These are phyloP conservation scores for Calonectria pteridis DNA, from an alignment of 2,329 filamentous ascomycete genomes.

Conservation along the genomic window DNA sequence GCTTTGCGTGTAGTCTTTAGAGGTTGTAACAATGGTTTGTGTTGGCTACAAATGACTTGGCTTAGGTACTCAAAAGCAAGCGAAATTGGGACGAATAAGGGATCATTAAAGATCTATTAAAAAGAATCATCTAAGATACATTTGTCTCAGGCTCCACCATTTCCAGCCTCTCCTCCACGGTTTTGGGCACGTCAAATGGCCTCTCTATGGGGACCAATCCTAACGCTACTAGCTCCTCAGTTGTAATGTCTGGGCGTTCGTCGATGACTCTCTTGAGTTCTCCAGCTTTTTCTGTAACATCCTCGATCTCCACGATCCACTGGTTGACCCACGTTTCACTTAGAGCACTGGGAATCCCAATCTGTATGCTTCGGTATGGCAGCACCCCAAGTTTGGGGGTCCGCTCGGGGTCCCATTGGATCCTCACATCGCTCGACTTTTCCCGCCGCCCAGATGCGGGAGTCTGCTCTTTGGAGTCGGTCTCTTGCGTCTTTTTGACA, in stretches of 20 bases:
- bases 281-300: constrained; percentile 67
- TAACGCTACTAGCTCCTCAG: constrained; percentile 51
- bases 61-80: background rate
- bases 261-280: constrained; percentile 61
- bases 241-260: constrained; percentile 49
- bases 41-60: background rate
- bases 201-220: constrained; percentile 60
- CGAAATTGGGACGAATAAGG: background rate
- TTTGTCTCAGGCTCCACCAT: constrained; percentile 42
- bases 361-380: constrained; percentile 69
- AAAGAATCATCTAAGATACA: no score
- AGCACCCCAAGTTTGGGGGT: constrained; percentile 58
- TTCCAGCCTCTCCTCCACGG: constrained; percentile 47
- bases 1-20: background rate
- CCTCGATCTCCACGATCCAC: constrained; percentile 67
- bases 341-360: constrained; percentile 65
- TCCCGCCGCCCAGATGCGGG: constrained; percentile 33
- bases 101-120: background rate
- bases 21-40: background rate
- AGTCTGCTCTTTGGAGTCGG: background rate
- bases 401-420: constrained; percentile 76
- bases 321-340: constrained; percentile 61
- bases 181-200: constrained; percentile 56
- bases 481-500: constrained; percentile 1
- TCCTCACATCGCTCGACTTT: constrained; percentile 56